A percentile compares a stretch with the other conserved stretches of the same genome.
Evolutionary conservation across 108 stramenopile species (phyloP).

Genomic region (Cylindrotheca fusiformis): DNA sequence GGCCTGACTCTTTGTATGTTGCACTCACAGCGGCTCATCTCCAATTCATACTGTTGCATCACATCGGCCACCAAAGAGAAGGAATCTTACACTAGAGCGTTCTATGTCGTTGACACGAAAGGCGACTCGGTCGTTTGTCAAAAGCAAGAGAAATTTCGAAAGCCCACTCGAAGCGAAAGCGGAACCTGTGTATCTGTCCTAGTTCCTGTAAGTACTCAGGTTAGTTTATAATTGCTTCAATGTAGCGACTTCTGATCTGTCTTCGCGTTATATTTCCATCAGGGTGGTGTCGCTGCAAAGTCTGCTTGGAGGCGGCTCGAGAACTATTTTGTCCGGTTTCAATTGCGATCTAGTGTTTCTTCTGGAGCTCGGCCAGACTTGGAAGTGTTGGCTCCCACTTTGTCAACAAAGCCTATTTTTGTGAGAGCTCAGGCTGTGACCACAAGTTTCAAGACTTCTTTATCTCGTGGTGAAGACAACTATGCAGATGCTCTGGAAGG

Average conservation of each 20-base stretch:
- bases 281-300: slow-evolving; percentile 65
- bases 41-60: slow-evolving; percentile 62
- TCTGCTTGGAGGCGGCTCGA: slow-evolving; percentile 75
- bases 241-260: not conserved
- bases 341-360: slow-evolving; percentile 54
- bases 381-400: slow-evolving; percentile 73
- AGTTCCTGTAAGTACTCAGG: slow-evolving; percentile 63
- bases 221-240: slow-evolving; percentile 5
- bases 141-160: slow-evolving; percentile 36
- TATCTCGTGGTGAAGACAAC: slow-evolving; percentile 7
- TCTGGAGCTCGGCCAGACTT: slow-evolving; percentile 42
- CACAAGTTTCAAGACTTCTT: too few species aligned
- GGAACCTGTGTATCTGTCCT: slow-evolving; percentile 77
- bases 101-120: slow-evolving; percentile 67
- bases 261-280: not conserved
- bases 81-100: slow-evolving; percentile 33
- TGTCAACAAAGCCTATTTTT: slow-evolving; percentile 55
- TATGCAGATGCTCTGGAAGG: slow-evolving; percentile 10
- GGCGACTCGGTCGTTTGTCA: slow-evolving; percentile 42
- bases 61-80: slow-evolving; percentile 49
- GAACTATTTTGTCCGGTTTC: slow-evolving; percentile 78
- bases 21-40: slow-evolving; percentile 81
- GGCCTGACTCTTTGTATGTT: slow-evolving; percentile 76
- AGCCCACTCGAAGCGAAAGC: slow-evolving; percentile 33
- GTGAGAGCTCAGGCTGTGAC: slow-evolving; percentile 35